Conservation (phyloP, 2,329 filamentous ascomycete species). For the Fusarium vanettenii region DNA sequence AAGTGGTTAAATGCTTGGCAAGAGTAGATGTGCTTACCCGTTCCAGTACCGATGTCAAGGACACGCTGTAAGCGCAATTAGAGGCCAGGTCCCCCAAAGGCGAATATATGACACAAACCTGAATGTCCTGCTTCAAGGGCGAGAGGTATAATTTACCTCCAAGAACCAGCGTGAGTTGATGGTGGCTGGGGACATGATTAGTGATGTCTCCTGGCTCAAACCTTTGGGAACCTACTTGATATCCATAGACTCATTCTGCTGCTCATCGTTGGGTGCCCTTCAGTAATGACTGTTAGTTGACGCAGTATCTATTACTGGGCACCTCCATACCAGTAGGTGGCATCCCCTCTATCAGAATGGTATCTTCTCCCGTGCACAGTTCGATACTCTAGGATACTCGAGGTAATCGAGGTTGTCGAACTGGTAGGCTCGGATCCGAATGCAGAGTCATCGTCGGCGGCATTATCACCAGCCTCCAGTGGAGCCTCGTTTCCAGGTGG, state of each 20-base stretch:
- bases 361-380: not conserved
- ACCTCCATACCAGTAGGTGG: not conserved
- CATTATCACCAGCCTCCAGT: not conserved
- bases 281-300: not conserved
- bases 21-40: not conserved
- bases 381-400: not conserved
- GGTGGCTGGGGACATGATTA: not conserved
- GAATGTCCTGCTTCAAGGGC: not conserved
- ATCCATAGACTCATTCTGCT: conserved; percentile 8
- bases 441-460: not conserved
- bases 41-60: conserved; percentile 13
- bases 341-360: not conserved
- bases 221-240: not conserved
- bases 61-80: not conserved
- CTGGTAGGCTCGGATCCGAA: not conserved
- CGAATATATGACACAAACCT: not conserved
- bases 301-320: not conserved
- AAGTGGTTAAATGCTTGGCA: not conserved
- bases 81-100: fast-evolving
- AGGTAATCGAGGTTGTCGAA: not conserved
- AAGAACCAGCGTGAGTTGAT: not conserved
- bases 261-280: conserved; percentile 7
- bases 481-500: not conserved
- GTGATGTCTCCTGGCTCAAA: no score
- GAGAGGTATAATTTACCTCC: not conserved